Base-by-base conservation (phyloP, 2,329 filamentous ascomycete species). In the Colletotrichum shisoi region DNA sequence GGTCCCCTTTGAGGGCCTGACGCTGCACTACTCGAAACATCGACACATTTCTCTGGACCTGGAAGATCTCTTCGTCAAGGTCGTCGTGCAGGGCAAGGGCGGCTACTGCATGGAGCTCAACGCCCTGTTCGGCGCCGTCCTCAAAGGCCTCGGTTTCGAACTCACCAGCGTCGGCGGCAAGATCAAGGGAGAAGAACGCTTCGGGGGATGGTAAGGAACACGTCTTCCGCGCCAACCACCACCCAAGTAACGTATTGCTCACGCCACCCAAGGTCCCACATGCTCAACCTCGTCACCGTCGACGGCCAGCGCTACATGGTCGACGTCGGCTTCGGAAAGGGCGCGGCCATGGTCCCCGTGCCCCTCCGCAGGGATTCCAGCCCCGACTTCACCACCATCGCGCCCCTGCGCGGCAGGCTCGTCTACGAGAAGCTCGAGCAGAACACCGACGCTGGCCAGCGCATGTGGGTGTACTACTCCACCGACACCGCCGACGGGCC, bases 271-370 rank as follows among this genome's bases (percentile, higher is more conserved):
- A 82, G 86, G 85, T 77, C 78, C 15, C 87, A 90, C 74, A 85
- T 88, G 80, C 78, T 87, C 61, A 85, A 87, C 71, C 81, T 90
- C 62, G 82, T 89, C 53, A 83, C 79, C 31, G 80, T 91, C 24
- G 76, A 79, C 11, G 74, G 76, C 27, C 77, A 79, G 49, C 76
- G 77, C 48, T 85, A 83, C 72, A 74, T 84, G 69, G 80, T 85
- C 34, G 88, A 90, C 72, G 84, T 89, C 15, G 87, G 85, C 31
- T 89, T 88, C 71, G 88, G 87, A 21, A 81, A 80, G 60, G 81
- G 84, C 69, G 74, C 72, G 9, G 67, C 78, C 4, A 69, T 72
- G 31, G 52, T 68, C 1, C 79, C 80, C 4, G 57, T 81, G 1
- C 76, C 72, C 0, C 71, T 81, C 5, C 42, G 37, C 39, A 63